These are phyloP conservation scores for Monilinia fructicola DNA, from an alignment of 2,329 filamentous ascomycete genomes.

Conservation along the genomic window DNA sequence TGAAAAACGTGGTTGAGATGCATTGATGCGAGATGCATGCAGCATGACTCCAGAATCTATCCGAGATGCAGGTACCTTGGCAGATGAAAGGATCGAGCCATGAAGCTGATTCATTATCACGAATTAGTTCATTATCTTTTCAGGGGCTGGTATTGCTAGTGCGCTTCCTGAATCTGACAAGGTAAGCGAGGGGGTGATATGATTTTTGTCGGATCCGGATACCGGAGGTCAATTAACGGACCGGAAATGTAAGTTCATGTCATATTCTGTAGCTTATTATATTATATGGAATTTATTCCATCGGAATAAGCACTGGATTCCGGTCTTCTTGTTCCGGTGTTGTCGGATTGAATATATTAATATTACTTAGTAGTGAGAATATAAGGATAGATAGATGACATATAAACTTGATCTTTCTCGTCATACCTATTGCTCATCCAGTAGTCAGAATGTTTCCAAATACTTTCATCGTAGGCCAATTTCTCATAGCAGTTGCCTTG, in stretches of 20 bases:
- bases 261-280: slow-evolving; percentile 11
- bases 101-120: not conserved
- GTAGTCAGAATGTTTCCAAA: slow-evolving; percentile 16
- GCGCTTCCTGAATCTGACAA: slow-evolving; percentile 13
- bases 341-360: slow-evolving; percentile 6
- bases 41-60: not conserved
- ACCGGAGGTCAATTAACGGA: not conserved
- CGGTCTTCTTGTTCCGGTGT: slow-evolving; percentile 6
- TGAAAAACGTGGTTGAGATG: slow-evolving; percentile 17
- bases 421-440: slow-evolving; percentile 2
- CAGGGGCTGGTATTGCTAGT: slow-evolving; percentile 5
- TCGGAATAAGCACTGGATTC: not conserved
- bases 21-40: slow-evolving; percentile 11
- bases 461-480: slow-evolving; percentile 5
- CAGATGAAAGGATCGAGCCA: not conserved
- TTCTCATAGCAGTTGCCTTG: slow-evolving; percentile 3
- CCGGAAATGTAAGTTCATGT: not conserved
- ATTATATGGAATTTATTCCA: not conserved
- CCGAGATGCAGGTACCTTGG: not conserved
- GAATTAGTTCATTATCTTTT: slow-evolving; percentile 1
- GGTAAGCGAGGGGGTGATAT: slow-evolving; percentile 12
- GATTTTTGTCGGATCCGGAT: slow-evolving; percentile 15
- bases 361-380: not conserved
- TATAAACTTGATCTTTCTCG: slow-evolving; percentile 15
- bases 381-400: slow-evolving; percentile 2